A percentile compares a stretch with the other conserved stretches of the same genome.
Conservation (phyloP, 345 rosid genomes). For the Mallotus nudiflorus region DNA sequence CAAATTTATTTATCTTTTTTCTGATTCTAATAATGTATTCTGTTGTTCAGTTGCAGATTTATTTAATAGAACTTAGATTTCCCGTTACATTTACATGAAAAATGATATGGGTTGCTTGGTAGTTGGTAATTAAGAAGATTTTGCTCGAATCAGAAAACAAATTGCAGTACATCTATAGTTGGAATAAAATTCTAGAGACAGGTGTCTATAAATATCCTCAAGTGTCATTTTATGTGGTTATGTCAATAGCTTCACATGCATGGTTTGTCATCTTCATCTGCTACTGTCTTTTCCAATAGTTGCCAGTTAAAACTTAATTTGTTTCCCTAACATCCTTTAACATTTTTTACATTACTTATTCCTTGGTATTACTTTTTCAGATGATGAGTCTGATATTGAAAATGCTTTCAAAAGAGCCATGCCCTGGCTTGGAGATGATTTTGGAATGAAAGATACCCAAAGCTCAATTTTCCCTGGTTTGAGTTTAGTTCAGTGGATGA, state of each 20-base stretch:
- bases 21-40: no score
- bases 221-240: neutral
- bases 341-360: slow-evolving; percentile 16
- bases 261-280: neutral
- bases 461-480: slow-evolving; percentile 83
- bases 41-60: neutral
- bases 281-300: no score
- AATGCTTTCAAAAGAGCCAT: slow-evolving; percentile 86
- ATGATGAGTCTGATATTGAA: slow-evolving; percentile 80
- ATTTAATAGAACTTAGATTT: neutral
- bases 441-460: slow-evolving; percentile 78
- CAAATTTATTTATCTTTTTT: neutral
- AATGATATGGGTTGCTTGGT: neutral
- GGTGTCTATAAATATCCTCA: neutral
- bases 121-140: neutral
- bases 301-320: slow-evolving; percentile 2
- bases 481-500: slow-evolving; percentile 98
- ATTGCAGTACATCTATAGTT: neutral
- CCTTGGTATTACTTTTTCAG: slow-evolving; percentile 43
- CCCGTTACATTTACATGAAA: neutral
- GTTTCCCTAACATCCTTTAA: neutral
- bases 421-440: slow-evolving; percentile 98
- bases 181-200: neutral
- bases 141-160: neutral
- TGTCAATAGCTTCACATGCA: neutral